phyloP scores from a whole-genome alignment of 768 basidiomycete genomes.

The Podaxis pistillaris region DNA sequence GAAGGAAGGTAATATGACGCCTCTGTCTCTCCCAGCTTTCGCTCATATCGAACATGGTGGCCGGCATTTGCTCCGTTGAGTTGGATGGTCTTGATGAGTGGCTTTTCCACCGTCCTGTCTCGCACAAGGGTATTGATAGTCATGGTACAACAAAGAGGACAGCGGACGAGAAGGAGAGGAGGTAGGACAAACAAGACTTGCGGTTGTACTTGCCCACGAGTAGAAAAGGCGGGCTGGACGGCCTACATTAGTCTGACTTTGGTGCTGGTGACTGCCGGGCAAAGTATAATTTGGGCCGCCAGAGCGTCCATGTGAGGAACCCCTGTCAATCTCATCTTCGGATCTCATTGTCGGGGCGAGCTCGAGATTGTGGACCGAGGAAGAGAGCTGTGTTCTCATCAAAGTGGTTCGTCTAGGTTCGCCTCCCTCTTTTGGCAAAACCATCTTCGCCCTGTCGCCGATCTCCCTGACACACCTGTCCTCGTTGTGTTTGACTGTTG shows the following conservation, averaged over 20 bases:
- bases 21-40: constrained; percentile 73
- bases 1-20: constrained; percentile 78
- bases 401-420: neutral
- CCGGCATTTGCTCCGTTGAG: neutral
- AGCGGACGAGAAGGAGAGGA: neutral
- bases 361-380: no score
- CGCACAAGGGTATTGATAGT: neutral
- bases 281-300: neutral
- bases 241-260: neutral
- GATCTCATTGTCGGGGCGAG: neutral
- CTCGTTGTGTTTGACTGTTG: neutral
- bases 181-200: neutral
- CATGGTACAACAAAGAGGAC: neutral
- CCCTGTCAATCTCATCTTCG: neutral
- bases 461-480: neutral
- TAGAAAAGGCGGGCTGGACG: neutral
- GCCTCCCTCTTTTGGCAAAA: neutral
- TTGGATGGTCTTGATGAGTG: neutral
- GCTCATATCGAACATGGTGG: constrained; percentile 28
- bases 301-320: neutral
- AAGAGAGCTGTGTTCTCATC: no score
- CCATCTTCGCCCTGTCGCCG: neutral
- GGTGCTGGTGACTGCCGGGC: neutral
- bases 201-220: neutral
- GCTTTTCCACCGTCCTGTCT: neutral